Evolutionary conservation across 1,139 yeast species (phyloP).

Genomic region (Kluyveromyces sp.): DNA sequence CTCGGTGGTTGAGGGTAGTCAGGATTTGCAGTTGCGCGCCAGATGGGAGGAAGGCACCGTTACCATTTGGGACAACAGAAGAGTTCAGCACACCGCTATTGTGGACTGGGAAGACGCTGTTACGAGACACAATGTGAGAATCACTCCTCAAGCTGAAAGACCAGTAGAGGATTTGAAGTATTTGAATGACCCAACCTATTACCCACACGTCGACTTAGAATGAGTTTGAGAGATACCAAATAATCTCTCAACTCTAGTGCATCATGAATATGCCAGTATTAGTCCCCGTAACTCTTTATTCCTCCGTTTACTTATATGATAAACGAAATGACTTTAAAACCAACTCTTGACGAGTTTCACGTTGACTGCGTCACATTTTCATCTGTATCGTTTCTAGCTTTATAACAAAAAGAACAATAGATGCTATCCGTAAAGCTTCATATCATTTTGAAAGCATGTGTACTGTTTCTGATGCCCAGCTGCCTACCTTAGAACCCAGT

Average conservation of each 20-base stretch:
- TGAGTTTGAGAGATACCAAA: not conserved
- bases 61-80: slow-evolving; percentile 67
- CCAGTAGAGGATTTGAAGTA: slow-evolving; percentile 18
- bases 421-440: no score
- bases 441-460: no score
- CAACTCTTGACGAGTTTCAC: no score
- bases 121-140: slow-evolving; percentile 60
- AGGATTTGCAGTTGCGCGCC: slow-evolving; percentile 51
- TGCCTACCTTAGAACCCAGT: not conserved
- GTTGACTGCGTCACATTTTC: no score
- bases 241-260: no score
- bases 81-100: slow-evolving; percentile 56
- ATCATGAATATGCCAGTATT: no score
- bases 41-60: slow-evolving; percentile 55
- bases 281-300: no score
- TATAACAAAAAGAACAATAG: no score
- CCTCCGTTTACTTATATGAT: no score
- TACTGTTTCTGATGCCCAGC: not conserved
- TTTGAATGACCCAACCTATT: slow-evolving; percentile 17
- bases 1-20: slow-evolving; percentile 43
- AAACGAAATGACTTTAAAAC: not conserved
- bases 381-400: no score
- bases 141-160: slow-evolving; percentile 48
- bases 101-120: slow-evolving; percentile 53
- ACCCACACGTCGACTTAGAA: slow-evolving; percentile 9